Base-by-base conservation (phyloP, 768 basidiomycete genomes). In the Dendrothele bispora region DNA sequence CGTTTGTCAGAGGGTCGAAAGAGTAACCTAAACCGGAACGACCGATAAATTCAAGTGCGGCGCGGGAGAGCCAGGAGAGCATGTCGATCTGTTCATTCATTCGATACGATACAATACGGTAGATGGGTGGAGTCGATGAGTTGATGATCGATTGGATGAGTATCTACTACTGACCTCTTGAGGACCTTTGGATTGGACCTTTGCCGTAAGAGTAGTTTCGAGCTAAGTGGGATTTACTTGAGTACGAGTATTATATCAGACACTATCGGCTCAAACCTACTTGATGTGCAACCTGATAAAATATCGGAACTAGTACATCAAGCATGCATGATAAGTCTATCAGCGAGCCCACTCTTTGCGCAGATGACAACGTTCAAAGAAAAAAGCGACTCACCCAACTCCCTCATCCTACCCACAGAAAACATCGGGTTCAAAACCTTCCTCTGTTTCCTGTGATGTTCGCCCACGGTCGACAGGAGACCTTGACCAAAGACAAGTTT, bases 41-140 rank as follows among this genome's bases (percentile, higher is more conserved):
- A 3, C 68, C 69, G 34, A 73, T 62, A 30, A 71, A 54, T 41
- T 72, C 70, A 25, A 72, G 60, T n/a, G 70, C 64, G 10, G 65
- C 59, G 15, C 70, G 63, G 27, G 62, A 58, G 58, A 67, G 61
- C 69, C 68, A 72, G 3, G 41, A 43, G 21, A 70, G 51, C 29
- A 72, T 46, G 26, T 71, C 60, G 35, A 63, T 49, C 50, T 66
- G 53, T 14, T 22, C 21, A 35, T 8, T 34, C 39, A 46, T 17
- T 7, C 7, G 20, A 11, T 3, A 30, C 14, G n/a, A 3, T 12
- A 17, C 41, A 18, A 34, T 7, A 15, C n/a, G n/a, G 41, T 34
- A 21, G 43, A 39, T 30, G 20, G 15, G 14, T 21, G 38, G 15
- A 11, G 2, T 7, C 20, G 25, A 18, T 25, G 41, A 59, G 25